Evolutionary conservation across 2,329 filamentous ascomycete genomes (phyloP).

Genomic region (Leptoxyphium fumago): DNA sequence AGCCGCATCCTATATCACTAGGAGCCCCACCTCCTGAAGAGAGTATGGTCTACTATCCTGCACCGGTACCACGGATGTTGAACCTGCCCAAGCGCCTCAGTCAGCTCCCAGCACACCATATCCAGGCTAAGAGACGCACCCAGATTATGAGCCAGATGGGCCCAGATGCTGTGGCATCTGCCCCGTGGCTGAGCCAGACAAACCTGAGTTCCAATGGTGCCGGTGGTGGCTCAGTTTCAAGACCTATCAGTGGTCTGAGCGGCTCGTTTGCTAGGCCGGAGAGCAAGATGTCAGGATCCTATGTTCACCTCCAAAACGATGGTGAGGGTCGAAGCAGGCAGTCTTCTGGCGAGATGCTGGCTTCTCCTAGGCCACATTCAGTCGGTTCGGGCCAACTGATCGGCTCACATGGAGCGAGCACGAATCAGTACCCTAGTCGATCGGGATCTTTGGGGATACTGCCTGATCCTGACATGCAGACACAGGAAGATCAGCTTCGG

Average conservation of each 20-base stretch:
- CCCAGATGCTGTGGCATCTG: slow-evolving; percentile 37
- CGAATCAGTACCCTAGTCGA: not conserved
- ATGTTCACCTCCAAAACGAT: not conserved
- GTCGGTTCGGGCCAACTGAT: not conserved
- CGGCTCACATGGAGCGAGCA: not conserved
- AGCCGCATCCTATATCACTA: slow-evolving; percentile 39
- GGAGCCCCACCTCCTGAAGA: slow-evolving; percentile 50
- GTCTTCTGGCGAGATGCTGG: not conserved
- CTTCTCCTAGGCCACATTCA: not conserved
- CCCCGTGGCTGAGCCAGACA: slow-evolving; percentile 27
- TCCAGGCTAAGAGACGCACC: slow-evolving; percentile 56
- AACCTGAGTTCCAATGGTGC: slow-evolving; percentile 2
- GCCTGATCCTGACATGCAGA: not conserved
- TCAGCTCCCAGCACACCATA: slow-evolving; percentile 48
- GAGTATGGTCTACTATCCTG: slow-evolving; percentile 87
- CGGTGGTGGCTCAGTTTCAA: not conserved
- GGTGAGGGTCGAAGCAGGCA: not conserved
- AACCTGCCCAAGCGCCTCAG: slow-evolving; percentile 83
- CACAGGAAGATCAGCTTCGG: not conserved
- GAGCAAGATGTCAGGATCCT: not conserved
- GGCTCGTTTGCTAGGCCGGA: not conserved
- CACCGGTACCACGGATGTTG: slow-evolving; percentile 82
- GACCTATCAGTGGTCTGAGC: not conserved
- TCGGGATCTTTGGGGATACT: not conserved
- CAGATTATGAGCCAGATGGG: slow-evolving; percentile 43